Percentiles rank a stretch among this genome's conserved stretches.
Evolutionary conservation across 2,329 filamentous ascomycete genomes (phyloP).

Genomic region (Amylocarpus encephaloides): DNA sequence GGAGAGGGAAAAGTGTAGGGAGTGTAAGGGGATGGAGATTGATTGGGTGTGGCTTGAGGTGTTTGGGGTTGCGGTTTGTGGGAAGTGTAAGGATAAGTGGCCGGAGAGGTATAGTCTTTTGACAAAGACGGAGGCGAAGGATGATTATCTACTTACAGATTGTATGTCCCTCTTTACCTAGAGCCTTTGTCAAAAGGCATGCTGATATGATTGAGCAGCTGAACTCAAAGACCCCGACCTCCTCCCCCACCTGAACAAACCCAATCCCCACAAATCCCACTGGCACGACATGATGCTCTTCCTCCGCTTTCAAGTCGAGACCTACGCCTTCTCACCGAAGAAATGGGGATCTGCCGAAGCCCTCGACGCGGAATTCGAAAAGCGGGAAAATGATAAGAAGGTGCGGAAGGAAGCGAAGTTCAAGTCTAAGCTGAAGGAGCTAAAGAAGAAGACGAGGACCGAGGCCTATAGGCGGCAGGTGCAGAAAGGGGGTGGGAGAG

Average conservation of each 20-base stretch:
- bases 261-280: slow-evolving; percentile 91
- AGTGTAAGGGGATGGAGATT: slow-evolving; percentile 80
- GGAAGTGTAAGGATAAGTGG: slow-evolving; percentile 76
- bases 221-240: slow-evolving; percentile 86
- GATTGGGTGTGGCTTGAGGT: slow-evolving; percentile 93
- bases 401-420: slow-evolving; percentile 86
- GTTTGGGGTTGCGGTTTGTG: slow-evolving; percentile 70
- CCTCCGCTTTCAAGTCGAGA: slow-evolving; percentile 86
- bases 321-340: slow-evolving; percentile 70
- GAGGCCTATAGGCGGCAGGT: slow-evolving; percentile 77
- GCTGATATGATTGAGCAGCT: slow-evolving; percentile 41
- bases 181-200: not conserved
- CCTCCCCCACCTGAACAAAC: slow-evolving; percentile 78
- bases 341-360: slow-evolving; percentile 90
- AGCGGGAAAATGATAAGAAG: slow-evolving; percentile 73
- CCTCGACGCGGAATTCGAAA: slow-evolving; percentile 82
- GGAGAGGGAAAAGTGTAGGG: slow-evolving; percentile 66
- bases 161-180: slow-evolving; percentile 45
- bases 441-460: slow-evolving; percentile 89
- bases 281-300: slow-evolving; percentile 99
- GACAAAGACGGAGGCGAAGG: slow-evolving; percentile 92
- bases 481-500: slow-evolving; percentile 42
- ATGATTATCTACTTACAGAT: slow-evolving; percentile 93
- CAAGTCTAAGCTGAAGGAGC: slow-evolving; percentile 75
- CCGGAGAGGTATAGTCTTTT: slow-evolving; percentile 92